These are phyloP conservation scores for Debaryomyces subglobosus DNA, from an alignment of 1,139 yeast genomes.

Conservation along the genomic window DNA sequence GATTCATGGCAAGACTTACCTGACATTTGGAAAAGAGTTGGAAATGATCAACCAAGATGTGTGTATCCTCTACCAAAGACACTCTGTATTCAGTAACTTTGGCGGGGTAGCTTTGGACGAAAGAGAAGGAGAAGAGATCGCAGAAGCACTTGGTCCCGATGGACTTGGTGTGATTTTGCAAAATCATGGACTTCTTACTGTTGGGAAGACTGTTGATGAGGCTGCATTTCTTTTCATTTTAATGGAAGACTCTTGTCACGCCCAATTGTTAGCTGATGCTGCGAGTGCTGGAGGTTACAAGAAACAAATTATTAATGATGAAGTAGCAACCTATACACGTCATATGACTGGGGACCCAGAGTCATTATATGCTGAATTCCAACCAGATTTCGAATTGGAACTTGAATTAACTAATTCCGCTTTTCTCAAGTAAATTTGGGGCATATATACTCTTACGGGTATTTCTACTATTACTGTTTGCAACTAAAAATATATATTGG, in stretches of 20 bases:
- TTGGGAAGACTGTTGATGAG: slow-evolving; percentile 80
- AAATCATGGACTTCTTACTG: slow-evolving; percentile 79
- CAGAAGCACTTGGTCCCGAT: slow-evolving; percentile 62
- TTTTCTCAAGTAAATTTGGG: slow-evolving; percentile 2
- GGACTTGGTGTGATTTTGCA: slow-evolving; percentile 68
- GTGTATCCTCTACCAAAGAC: slow-evolving; percentile 65
- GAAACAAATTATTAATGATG: slow-evolving; percentile 47
- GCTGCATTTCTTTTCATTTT: slow-evolving; percentile 74
- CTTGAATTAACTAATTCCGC: slow-evolving; percentile 9
- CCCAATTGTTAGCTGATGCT: slow-evolving; percentile 55
- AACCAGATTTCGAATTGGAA: slow-evolving; percentile 45
- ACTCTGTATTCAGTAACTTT: slow-evolving; percentile 65
- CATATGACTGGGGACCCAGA: slow-evolving; percentile 62
- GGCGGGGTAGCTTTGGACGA: slow-evolving; percentile 80
- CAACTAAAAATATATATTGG: background rate
- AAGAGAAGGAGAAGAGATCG: slow-evolving; percentile 69
- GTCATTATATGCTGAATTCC: slow-evolving; percentile 66
- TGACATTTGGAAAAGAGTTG: slow-evolving; percentile 70
- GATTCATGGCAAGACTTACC: slow-evolving; percentile 71
- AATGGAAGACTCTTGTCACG: slow-evolving; percentile 69
- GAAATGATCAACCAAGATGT: slow-evolving; percentile 84
- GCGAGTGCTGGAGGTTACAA: slow-evolving; percentile 22
- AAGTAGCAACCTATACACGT: slow-evolving; percentile 67
- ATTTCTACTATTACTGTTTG: background rate
- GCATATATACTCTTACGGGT: background rate